Conservation (phyloP, 192 early-diverging fungal species). For the Umbelopsis ramanniana region DNA sequence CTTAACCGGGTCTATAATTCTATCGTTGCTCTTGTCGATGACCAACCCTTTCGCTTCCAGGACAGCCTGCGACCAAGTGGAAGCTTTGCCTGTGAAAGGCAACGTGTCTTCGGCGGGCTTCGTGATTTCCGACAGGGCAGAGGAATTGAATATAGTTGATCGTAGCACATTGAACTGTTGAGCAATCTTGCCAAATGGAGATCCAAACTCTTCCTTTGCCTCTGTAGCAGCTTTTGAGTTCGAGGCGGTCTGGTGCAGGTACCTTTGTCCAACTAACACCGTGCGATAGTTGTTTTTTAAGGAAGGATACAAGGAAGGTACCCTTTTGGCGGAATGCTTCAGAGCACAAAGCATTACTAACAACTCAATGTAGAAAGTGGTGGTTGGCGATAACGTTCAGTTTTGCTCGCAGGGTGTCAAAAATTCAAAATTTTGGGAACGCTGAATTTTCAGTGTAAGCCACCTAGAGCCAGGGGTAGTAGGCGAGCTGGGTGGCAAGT, state of each 20-base stretch:
- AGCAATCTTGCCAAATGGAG: slow-evolving; percentile 32
- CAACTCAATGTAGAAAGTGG: not conserved
- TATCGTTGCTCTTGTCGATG: slow-evolving; percentile 33
- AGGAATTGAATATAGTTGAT: slow-evolving; percentile 27
- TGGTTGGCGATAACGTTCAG: not conserved
- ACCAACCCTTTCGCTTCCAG: slow-evolving; percentile 58
- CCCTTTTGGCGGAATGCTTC: slow-evolving; percentile 9
- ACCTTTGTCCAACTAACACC: not conserved
- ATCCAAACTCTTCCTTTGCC: slow-evolving; percentile 6
- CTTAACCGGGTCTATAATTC: slow-evolving; percentile 70
- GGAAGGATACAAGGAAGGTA: not conserved
- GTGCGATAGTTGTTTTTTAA: not conserved
- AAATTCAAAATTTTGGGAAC: slow-evolving; percentile 9
- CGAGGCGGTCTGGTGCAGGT: slow-evolving; percentile 1
- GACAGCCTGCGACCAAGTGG: slow-evolving; percentile 55
- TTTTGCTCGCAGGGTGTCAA: not conserved
- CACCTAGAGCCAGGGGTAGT: slow-evolving; percentile 15
- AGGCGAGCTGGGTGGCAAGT: not conserved
- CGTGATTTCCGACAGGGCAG: slow-evolving; percentile 28
- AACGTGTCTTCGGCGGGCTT: slow-evolving; percentile 28
- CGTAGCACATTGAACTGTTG: slow-evolving; percentile 33
- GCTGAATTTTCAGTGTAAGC: slow-evolving; percentile 16
- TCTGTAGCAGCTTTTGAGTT: slow-evolving; percentile 14
- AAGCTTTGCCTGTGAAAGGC: slow-evolving; percentile 40
- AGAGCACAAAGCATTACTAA: slow-evolving; percentile 8